Evolutionary conservation across 2,329 filamentous ascomycete species (phyloP).

Genomic region (Botrytis pseudocinerea): DNA sequence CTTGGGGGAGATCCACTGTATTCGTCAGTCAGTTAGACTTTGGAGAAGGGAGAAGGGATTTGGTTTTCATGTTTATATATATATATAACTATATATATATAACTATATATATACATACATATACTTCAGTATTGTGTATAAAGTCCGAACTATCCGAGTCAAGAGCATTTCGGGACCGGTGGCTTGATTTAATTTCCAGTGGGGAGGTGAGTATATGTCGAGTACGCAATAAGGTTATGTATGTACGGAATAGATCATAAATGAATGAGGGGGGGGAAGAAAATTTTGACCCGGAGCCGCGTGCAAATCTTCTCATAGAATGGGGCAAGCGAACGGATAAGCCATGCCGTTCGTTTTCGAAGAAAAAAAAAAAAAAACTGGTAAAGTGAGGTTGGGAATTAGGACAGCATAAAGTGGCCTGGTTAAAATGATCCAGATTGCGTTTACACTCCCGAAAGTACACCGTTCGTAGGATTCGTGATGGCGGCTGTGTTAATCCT

Average conservation of each 20-base stretch:
- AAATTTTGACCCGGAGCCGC: not conserved
- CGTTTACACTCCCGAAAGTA: not conserved
- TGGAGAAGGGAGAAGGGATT: not conserved
- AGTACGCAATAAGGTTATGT: not conserved
- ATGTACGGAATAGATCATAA: not conserved
- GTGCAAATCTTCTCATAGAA: not conserved
- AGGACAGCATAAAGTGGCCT: not conserved
- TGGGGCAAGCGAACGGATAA: not conserved
- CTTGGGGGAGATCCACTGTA: not conserved
- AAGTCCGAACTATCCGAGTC: not conserved
- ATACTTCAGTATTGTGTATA: not conserved
- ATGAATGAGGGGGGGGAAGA: not conserved
- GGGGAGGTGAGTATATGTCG: not conserved
- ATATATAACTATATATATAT: too few relatives aligned
- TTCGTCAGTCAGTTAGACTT: not conserved
- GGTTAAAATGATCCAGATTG: not conserved
- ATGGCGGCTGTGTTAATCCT: constrained; percentile 10
- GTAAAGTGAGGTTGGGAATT: not conserved
- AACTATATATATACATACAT: too few relatives aligned
- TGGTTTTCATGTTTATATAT: too few relatives aligned
- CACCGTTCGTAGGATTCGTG: not conserved
- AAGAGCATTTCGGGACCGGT: not conserved
- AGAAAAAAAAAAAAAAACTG: not conserved
- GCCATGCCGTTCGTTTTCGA: not conserved
- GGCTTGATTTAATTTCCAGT: too few relatives aligned